These are phyloP conservation scores for Heritiera littoralis DNA, from an alignment of 345 rosid genomes.

Conservation along the genomic window DNA sequence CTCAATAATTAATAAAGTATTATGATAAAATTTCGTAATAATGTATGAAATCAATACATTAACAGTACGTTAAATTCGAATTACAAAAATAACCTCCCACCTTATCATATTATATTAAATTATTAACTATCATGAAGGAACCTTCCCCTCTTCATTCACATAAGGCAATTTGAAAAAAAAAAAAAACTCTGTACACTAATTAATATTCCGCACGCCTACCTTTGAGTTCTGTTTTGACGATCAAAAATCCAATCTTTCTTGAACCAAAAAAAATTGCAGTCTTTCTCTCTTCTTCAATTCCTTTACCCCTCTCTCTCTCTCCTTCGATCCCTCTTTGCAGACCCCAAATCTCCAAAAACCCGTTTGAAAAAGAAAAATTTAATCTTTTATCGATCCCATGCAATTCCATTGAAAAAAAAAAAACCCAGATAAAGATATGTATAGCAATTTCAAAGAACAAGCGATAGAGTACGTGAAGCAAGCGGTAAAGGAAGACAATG, in stretches of 20 bases:
- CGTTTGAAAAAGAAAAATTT: no score
- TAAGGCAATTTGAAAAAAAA: not conserved
- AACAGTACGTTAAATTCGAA: no score
- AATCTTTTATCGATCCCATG: slow-evolving; percentile 22
- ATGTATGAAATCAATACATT: no score
- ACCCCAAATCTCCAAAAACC: not conserved
- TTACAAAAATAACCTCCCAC: no score
- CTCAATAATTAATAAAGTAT: no score
- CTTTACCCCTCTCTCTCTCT: no score
- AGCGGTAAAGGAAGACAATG: slow-evolving; percentile 75
- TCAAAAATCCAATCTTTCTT: slow-evolving; percentile 16
- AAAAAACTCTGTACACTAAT: not conserved
- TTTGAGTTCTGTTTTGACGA: not conserved
- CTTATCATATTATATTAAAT: no score
- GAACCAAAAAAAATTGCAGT: not conserved
- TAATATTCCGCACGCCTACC: slow-evolving; percentile 7
- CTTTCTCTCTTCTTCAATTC: not conserved
- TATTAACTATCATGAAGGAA: no score
- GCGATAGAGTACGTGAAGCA: slow-evolving; percentile 84
- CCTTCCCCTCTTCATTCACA: no score
- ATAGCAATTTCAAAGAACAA: slow-evolving; percentile 85
- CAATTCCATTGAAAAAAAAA: slow-evolving; percentile 15
- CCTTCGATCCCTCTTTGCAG: not conserved
- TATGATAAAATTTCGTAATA: no score
- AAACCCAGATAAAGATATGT: slow-evolving; percentile 38